Percentiles rank a stretch among this genome's conserved stretches.
phyloP scores from a whole-genome alignment of 148 eudicot genomes.

The Simmondsia chinensis region DNA sequence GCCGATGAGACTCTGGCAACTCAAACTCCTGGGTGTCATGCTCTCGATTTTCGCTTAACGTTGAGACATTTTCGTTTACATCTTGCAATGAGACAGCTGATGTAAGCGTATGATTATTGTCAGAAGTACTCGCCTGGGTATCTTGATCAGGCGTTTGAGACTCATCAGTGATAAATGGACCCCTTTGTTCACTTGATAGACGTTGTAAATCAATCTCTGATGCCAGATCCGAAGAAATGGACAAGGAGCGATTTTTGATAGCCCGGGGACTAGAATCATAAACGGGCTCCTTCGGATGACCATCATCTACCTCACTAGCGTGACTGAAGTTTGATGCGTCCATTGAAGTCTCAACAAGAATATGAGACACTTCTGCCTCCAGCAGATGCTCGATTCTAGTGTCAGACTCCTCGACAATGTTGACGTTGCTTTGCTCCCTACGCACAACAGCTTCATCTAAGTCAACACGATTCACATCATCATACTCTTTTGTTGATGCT shows the following conservation, averaged over 20 bases:
- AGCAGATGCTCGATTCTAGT: slow-evolving; percentile 1
- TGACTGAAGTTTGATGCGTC: slow-evolving; percentile 4
- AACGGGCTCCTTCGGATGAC: slow-evolving; percentile 17
- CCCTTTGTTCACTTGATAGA: slow-evolving; percentile 6
- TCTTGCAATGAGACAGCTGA: too few species aligned
- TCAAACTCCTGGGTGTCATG: neutral
- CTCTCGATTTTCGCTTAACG: neutral
- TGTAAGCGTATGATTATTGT: too few species aligned
- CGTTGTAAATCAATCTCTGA: slow-evolving; percentile 19
- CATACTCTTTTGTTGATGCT: slow-evolving; percentile 4
- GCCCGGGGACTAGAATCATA: slow-evolving; percentile 32
- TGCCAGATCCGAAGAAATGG: slow-evolving; percentile 18
- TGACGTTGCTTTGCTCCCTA: slow-evolving; percentile 9
- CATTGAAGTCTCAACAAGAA: slow-evolving; percentile 1
- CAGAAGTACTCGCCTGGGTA: neutral
- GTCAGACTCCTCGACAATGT: slow-evolving; percentile 4
- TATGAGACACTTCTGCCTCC: slow-evolving; percentile 9
- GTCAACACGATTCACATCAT: slow-evolving; percentile 13
- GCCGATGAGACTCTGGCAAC: slow-evolving; percentile 1
- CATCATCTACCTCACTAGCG: slow-evolving; percentile 4
- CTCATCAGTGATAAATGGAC: slow-evolving; percentile 11
- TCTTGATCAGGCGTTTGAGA: slow-evolving; percentile 6
- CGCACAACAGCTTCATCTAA: slow-evolving; percentile 6
- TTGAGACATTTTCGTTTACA: neutral
- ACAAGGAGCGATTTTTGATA: slow-evolving; percentile 10